Percentiles rank a stretch among this genome's conserved stretches.
Conservation (phyloP, 495 filamentous ascomycete genomes). For the Penicillium flavigenum region DNA sequence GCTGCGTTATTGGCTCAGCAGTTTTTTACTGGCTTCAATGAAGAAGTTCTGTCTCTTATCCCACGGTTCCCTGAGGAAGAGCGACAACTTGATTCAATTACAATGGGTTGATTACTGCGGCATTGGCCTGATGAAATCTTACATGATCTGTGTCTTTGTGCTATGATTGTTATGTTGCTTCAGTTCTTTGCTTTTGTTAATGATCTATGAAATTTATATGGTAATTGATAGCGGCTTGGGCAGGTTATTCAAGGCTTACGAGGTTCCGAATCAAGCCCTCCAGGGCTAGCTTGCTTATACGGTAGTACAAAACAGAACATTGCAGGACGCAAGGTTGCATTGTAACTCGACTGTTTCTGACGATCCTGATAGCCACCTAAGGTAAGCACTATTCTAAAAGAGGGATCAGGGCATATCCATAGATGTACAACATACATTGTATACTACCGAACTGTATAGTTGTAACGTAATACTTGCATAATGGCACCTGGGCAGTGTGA, state of each 20-base stretch:
- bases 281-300: not conserved
- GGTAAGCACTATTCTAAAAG: not conserved
- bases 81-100: slow-evolving; percentile 21
- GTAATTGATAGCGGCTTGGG: not conserved
- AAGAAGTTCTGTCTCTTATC: slow-evolving; percentile 17
- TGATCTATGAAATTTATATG: not conserved
- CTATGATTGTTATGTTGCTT: too few species aligned
- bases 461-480: not conserved
- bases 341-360: not conserved
- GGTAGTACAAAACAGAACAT: not conserved
- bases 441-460: not conserved
- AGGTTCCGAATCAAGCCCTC: not conserved
- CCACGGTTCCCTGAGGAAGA: slow-evolving; percentile 22
- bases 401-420: not conserved
- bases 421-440: not conserved
- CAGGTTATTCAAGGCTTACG: not conserved
- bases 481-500: too few species aligned
- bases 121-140: slow-evolving; percentile 21
- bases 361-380: not conserved
- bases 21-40: slow-evolving; percentile 24
- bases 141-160: not conserved
- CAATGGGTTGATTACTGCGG: slow-evolving; percentile 52
- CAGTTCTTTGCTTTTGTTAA: not conserved
- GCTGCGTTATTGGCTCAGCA: slow-evolving; percentile 19
- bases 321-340: not conserved